phyloP scores from a whole-genome alignment of 768 basidiomycete genomes.

The Cyathus striatus region DNA sequence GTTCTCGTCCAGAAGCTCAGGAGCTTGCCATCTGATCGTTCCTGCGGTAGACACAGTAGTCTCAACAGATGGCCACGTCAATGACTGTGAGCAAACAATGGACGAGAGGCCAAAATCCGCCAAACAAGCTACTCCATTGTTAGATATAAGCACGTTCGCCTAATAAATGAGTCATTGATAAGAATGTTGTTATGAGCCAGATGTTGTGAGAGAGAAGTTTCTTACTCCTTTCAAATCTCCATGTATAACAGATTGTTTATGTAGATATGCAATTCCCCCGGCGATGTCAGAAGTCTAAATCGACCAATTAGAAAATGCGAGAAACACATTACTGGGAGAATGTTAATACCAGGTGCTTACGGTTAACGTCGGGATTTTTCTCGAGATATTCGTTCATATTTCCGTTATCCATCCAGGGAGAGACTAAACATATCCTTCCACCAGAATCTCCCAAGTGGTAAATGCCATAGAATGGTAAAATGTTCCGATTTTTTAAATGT shows the following conservation, averaged over 20 bases:
- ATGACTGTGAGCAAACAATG: not conserved
- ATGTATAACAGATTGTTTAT: constrained; percentile 8
- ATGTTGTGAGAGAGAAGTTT: no score
- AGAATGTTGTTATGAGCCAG: no score
- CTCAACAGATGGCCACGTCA: not conserved
- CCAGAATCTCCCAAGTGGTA: not conserved
- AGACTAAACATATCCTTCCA: constrained; percentile 5
- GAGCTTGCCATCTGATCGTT: constrained; percentile 8
- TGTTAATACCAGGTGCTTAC: constrained; percentile 2
- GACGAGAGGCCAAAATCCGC: constrained; percentile 6
- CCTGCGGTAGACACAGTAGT: not conserved
- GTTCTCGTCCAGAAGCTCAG: constrained; percentile 3
- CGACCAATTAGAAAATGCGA: not conserved
- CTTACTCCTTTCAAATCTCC: constrained; percentile 14
- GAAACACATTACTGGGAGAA: not conserved
- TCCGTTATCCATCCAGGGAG: constrained; percentile 8
- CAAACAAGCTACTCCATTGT: constrained; percentile 5
- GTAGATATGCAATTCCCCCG: constrained; percentile 10
- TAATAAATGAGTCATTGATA: no score
- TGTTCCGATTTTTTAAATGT: constrained; percentile 5
- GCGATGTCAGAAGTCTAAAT: constrained; percentile 8
- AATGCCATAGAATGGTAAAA: constrained; percentile 9
- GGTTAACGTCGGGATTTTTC: not conserved
- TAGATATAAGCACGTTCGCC: constrained; percentile 11
- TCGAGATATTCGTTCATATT: constrained; percentile 5